Evolutionary conservation across 1,139 yeast genomes (phyloP).

Genomic region (Blastobotrys illinoisensis): DNA sequence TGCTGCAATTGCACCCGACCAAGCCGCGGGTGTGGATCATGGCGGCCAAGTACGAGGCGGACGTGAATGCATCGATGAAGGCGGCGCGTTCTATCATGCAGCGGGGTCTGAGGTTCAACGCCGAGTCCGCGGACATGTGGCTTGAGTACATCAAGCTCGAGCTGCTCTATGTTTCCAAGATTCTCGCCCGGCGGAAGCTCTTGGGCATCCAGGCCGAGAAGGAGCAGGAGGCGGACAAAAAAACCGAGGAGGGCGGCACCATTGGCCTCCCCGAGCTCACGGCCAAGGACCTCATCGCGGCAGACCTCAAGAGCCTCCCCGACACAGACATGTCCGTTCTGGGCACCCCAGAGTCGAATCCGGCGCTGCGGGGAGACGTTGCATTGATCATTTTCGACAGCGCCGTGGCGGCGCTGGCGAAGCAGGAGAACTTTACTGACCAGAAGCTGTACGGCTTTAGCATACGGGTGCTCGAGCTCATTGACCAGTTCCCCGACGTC

Average conservation of each 20-base stretch:
- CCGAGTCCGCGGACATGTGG: slow-evolving; percentile 73
- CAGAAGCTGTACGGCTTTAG: slow-evolving; percentile 32
- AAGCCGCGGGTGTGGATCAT: slow-evolving; percentile 88
- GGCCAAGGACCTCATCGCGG: slow-evolving; percentile 42
- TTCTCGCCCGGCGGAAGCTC: slow-evolving; percentile 76
- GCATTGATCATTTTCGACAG: slow-evolving; percentile 79
- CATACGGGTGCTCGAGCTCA: slow-evolving; percentile 44
- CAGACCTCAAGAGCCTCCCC: slow-evolving; percentile 66
- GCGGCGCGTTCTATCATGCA: slow-evolving; percentile 87
- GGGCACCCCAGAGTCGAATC: slow-evolving; percentile 81
- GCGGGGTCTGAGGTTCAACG: slow-evolving; percentile 76
- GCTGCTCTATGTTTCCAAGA: slow-evolving; percentile 74
- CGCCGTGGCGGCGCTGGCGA: slow-evolving; percentile 44
- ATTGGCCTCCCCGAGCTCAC: slow-evolving; percentile 42
- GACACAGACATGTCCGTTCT: slow-evolving; percentile 83
- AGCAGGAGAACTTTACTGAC: slow-evolving; percentile 23
- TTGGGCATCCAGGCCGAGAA: slow-evolving; percentile 66
- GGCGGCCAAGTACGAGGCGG: slow-evolving; percentile 93
- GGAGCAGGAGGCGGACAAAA: slow-evolving; percentile 38
- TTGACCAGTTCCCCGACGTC: slow-evolving; percentile 64
- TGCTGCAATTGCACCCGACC: slow-evolving; percentile 85
- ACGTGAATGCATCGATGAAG: slow-evolving; percentile 78
- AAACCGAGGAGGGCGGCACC: slow-evolving; percentile 32
- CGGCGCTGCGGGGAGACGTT: slow-evolving; percentile 86
- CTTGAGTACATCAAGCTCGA: slow-evolving; percentile 82